These are phyloP conservation scores for Diophrys appendiculata DNA, from an alignment of 73 alveolate genomes.

Conservation along the genomic window DNA sequence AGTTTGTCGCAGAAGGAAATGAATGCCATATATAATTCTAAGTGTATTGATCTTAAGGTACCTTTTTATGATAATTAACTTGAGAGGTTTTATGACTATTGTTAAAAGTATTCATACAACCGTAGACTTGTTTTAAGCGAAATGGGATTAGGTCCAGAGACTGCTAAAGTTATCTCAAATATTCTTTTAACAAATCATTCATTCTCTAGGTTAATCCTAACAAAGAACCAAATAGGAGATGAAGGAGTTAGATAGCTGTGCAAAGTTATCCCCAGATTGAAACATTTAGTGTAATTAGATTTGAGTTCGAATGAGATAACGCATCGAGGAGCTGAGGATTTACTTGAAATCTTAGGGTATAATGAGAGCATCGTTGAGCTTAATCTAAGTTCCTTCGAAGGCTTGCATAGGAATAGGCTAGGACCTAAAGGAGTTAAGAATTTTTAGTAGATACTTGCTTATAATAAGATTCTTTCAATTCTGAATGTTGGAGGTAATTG, in stretches of 20 bases:
- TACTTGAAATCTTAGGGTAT: background rate
- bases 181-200: constrained; percentile 1
- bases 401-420: constrained; percentile 28
- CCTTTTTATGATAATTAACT: constrained; percentile 7
- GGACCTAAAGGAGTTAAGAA: constrained; percentile 25
- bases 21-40: constrained; percentile 1
- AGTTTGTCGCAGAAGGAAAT: background rate
- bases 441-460: background rate
- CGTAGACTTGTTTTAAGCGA: constrained; percentile 4
- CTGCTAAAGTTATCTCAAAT: constrained; percentile 1
- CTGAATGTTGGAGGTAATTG: constrained; percentile 21
- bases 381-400: constrained; percentile 12
- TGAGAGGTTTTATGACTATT: constrained; percentile 22
- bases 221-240: constrained; percentile 22
- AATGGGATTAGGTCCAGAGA: constrained; percentile 12
- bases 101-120: background rate
- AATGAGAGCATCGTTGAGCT: constrained; percentile 10
- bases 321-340: constrained; percentile 10
- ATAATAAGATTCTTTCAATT: constrained; percentile 1
- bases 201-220: constrained; percentile 7
- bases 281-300: constrained; percentile 1
- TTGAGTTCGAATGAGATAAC: constrained; percentile 24
- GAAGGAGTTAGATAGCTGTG: constrained; percentile 16
- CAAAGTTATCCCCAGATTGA: constrained; percentile 1
- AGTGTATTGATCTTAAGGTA: constrained; percentile 15